phyloP scores from a whole-genome alignment of 495 filamentous ascomycete species.

The Lepidopterella palustris region DNA sequence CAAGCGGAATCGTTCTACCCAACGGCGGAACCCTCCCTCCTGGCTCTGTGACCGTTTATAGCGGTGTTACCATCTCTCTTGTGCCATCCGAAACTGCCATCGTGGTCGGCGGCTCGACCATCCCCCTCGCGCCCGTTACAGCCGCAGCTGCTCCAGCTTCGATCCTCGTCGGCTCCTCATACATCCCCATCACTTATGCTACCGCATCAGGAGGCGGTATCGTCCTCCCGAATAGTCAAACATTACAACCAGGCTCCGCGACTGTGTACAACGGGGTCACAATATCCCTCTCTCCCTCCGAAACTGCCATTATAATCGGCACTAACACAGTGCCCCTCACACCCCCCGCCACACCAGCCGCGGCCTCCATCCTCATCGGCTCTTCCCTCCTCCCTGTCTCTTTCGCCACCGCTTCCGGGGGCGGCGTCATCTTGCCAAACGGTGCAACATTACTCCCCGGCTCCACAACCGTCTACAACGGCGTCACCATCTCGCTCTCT shows the following conservation, averaged over 20 bases:
- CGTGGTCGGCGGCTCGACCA: not conserved
- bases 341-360: not conserved
- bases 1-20: constrained; percentile 17
- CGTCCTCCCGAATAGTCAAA: not conserved
- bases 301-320: not conserved
- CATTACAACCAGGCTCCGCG: not conserved
- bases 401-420: not conserved
- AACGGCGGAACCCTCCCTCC: constrained; percentile 19
- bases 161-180: not conserved
- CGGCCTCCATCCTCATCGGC: not conserved
- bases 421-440: not conserved
- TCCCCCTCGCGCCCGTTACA: not conserved
- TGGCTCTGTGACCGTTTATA: not conserved
- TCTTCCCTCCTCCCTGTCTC: not conserved
- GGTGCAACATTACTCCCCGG: not conserved
- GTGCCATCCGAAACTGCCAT: not conserved
- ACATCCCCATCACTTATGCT: not conserved
- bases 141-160: not conserved
- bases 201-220: not conserved
- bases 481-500: not conserved
- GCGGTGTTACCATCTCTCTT: constrained; percentile 1
- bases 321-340: not conserved
- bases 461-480: not conserved
- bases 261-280: constrained; percentile 1
- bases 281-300: not conserved